A percentile compares a stretch with the other conserved stretches of the same genome.
phyloP scores from a whole-genome alignment of 106 monocot species.

The Acorus gramineus region DNA sequence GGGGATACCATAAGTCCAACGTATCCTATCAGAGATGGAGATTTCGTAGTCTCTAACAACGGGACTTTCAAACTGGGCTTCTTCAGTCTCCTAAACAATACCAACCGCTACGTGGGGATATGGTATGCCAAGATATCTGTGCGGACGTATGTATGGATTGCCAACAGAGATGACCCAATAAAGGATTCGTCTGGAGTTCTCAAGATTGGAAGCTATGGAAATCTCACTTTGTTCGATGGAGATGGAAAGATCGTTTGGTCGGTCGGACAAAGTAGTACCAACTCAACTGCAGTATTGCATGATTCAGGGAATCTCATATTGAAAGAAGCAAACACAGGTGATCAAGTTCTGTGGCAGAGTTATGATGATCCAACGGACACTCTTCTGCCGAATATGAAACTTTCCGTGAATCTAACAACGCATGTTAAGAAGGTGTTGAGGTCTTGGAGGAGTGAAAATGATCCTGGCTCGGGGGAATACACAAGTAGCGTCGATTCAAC shows the following conservation, averaged over 20 bases:
- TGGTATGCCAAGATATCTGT: slow-evolving; percentile 12
- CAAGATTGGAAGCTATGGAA: background rate
- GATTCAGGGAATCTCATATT: slow-evolving; percentile 8
- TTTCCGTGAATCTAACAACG: background rate
- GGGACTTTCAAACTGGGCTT: slow-evolving; percentile 7
- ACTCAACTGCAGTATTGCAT: background rate
- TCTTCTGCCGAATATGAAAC: slow-evolving; percentile 2
- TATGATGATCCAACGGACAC: slow-evolving; percentile 13
- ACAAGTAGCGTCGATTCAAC: no score
- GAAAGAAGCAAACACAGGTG: background rate
- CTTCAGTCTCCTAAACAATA: background rate
- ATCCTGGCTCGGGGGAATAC: slow-evolving; percentile 6
- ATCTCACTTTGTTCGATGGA: background rate
- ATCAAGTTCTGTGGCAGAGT: slow-evolving; percentile 4
- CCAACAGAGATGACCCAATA: slow-evolving; percentile 13
- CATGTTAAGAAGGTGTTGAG: background rate
- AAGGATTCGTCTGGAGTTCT: slow-evolving; percentile 1
- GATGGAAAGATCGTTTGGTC: slow-evolving; percentile 3
- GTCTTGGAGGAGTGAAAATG: slow-evolving; percentile 1
- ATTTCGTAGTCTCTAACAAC: no score
- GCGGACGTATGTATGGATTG: slow-evolving; percentile 9
- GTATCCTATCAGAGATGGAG: no score
- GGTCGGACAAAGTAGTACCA: background rate
- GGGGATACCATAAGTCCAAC: no score
- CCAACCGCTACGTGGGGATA: slow-evolving; percentile 12